phyloP scores from a whole-genome alignment of 495 filamentous ascomycete species.

The Neurospora sp. region DNA sequence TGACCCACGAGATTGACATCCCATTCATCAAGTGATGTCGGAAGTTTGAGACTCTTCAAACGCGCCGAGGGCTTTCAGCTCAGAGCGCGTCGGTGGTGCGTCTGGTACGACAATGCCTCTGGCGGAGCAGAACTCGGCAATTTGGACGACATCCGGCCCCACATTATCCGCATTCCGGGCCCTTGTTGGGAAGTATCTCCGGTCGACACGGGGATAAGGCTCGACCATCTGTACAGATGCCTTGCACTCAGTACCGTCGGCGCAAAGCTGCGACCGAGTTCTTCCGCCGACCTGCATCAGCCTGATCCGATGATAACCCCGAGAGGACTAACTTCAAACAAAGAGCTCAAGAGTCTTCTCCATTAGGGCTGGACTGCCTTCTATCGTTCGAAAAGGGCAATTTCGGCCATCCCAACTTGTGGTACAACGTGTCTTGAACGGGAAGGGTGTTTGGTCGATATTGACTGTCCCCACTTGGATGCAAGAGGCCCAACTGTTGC shows the following conservation, averaged over 20 bases:
- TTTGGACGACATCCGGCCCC: background rate
- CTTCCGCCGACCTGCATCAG: background rate
- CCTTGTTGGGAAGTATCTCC: background rate
- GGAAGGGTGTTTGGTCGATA: background rate
- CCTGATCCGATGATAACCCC: background rate
- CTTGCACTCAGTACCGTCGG: no score
- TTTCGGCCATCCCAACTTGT: background rate
- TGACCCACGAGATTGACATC: no score
- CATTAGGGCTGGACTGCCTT: background rate
- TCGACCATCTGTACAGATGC: no score
- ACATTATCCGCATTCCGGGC: background rate
- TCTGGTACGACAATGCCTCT: background rate
- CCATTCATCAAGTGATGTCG: no score
- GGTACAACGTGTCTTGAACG: background rate
- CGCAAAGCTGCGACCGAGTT: no score
- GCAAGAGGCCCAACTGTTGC: background rate
- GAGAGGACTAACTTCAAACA: background rate
- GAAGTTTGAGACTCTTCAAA: background rate
- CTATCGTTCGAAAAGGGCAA: background rate
- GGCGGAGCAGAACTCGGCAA: background rate
- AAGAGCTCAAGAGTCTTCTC: background rate
- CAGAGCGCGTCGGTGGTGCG: background rate
- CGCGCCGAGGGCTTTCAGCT: background rate
- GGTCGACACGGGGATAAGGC: background rate
- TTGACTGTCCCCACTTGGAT: background rate